These are phyloP conservation scores for Talaromyces liani DNA, from an alignment of 495 filamentous ascomycete species.

Conservation along the genomic window DNA sequence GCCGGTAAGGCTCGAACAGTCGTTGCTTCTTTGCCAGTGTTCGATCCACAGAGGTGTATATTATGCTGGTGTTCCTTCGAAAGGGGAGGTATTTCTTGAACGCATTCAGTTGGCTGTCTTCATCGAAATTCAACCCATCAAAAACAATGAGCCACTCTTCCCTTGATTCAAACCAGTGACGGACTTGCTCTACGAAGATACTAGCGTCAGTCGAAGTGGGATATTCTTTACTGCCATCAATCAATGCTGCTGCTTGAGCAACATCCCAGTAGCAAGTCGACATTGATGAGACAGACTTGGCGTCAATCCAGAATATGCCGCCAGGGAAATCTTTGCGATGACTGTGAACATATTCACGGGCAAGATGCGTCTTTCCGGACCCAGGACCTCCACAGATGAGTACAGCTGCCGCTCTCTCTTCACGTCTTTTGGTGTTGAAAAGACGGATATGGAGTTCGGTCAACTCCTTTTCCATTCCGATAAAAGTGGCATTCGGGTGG, in stretches of 20 bases:
- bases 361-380: constrained; percentile 75
- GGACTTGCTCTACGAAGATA: constrained; percentile 53
- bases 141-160: constrained; percentile 70
- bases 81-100: constrained; percentile 64
- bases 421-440: constrained; percentile 53
- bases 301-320: constrained; percentile 75
- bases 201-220: constrained; percentile 36
- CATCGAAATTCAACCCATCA: constrained; percentile 65
- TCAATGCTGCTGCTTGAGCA: constrained; percentile 55
- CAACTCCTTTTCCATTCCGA: constrained; percentile 66
- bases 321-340: constrained; percentile 60
- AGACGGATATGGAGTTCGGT: constrained; percentile 60
- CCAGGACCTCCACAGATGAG: constrained; percentile 69
- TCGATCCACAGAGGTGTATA: constrained; percentile 68
- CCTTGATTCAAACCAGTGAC: constrained; percentile 62
- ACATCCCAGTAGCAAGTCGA: constrained; percentile 70
- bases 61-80: constrained; percentile 58
- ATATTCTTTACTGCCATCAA: constrained; percentile 20
- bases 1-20: constrained; percentile 67
- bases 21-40: constrained; percentile 60
- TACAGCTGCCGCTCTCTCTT: constrained; percentile 58
- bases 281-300: constrained; percentile 55
- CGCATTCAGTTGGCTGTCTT: constrained; percentile 46
- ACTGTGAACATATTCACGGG: constrained; percentile 69
- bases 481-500: constrained; percentile 69